Conservation (phyloP, 495 filamentous ascomycete species). For the Penicillium coffeae region DNA sequence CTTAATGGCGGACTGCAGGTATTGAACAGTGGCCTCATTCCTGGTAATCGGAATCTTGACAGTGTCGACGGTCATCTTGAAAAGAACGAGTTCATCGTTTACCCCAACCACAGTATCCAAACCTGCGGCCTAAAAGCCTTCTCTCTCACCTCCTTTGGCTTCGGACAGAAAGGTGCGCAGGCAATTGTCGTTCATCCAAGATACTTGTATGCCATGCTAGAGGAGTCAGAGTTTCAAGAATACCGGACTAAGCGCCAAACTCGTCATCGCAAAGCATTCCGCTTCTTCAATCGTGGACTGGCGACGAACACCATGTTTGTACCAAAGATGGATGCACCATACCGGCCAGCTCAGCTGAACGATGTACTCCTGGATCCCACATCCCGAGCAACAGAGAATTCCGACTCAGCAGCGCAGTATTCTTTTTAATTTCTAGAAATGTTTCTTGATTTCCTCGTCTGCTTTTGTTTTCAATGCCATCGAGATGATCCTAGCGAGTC, state of each 20-base stretch:
- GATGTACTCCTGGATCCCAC: conserved; percentile 90
- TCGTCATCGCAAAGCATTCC: conserved; percentile 95
- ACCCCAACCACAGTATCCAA: conserved; percentile 90
- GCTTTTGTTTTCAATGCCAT: too few relatives aligned
- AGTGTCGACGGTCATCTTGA: conserved; percentile 95
- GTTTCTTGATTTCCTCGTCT: too few relatives aligned
- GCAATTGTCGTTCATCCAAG: conserved; percentile 94
- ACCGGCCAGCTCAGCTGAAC: conserved; percentile 78
- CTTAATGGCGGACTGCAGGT: conserved; percentile 97
- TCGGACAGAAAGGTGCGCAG: conserved; percentile 98
- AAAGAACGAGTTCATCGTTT: conserved; percentile 95
- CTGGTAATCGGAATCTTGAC: conserved; percentile 96
- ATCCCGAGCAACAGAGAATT: too few relatives aligned
- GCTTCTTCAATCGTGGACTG: conserved; percentile 94
- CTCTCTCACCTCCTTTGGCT: conserved; percentile 97
- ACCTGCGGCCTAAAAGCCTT: conserved; percentile 98
- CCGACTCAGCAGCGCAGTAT: too few relatives aligned
- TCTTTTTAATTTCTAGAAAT: too few relatives aligned
- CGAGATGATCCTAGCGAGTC: too few relatives aligned
- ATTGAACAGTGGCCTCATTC: conserved; percentile 86
- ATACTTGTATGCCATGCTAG: conserved; percentile 90
- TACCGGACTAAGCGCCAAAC: conserved; percentile 86
- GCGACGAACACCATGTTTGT: conserved; percentile 97
- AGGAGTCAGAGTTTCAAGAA: conserved; percentile 71
- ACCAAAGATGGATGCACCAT: conserved; percentile 85